Evolutionary conservation across 176 grass and related monocot species (phyloP), one percentile per base, ranked within the genome.

Genomic region (Triticum dicoccoides): DNA sequence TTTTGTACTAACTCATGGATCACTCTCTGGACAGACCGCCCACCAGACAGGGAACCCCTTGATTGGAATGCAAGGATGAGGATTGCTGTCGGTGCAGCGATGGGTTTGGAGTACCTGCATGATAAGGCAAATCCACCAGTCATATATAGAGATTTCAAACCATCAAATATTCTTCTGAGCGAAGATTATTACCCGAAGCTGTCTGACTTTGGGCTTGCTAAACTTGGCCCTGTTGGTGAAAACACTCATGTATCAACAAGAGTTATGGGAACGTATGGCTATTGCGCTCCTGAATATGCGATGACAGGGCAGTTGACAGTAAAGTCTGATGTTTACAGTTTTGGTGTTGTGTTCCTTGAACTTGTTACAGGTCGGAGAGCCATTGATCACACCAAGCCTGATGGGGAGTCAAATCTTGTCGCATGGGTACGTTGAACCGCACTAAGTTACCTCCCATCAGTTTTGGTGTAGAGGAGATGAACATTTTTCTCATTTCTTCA

Each of bases 241-340:
- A 92, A 96, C 52, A 98, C 97, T 79, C 97, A 98, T 20, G 97
- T 98, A 32, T 96, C 93, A 80, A 98, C 97, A 81, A 89, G 97
- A 61, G 97, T 98, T 76, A 98, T 98, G 97, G 97, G 97, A 87
- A 98, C 97, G 3, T 98, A 98, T 88, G 97, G 97, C 56, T 98
- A 98, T 81, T 98, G 94, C 9, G 97, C 97, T 78, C 97, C 97
- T 88, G 97, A 98, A 87, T 98, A 98, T 85, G 97, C 97, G 70
- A 98, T 98, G 97, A 98, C 97, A n/a, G 97, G 97, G 72, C 97
- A 98, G 83, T 80, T 98, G 58, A 98, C 97, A 11, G 83, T 96
- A 32, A 98, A 98, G 79, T 98, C 97, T 72, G 97, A 98, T 79
- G 97, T 98, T 81, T 98, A 98, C 82, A 98, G 97, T 92, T 98